Base-by-base conservation (phyloP, 352 stramenopile species). In the Phytophthora cryptogea region DNA sequence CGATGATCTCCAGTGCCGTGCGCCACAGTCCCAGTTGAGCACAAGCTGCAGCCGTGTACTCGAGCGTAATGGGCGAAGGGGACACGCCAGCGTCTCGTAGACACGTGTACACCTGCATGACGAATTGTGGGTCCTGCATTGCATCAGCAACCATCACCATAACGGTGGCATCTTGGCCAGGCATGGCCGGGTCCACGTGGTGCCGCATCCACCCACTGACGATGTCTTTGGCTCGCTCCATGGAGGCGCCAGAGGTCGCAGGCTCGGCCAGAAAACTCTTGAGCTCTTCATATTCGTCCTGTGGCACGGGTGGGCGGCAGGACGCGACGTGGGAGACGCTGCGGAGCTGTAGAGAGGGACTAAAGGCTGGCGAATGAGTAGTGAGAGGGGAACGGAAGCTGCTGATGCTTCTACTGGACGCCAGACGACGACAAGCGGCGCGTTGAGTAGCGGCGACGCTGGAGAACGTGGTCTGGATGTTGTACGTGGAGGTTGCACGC, bases 131-230 rank as follows among this genome's bases (percentile, higher is more conserved):
- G 60, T 89, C 74, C 28, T 87, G 46, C 57, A 85, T 72, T 8
- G 77, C 78, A 47, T 89, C 70, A 1, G 80, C 79, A 17, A 90
- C 75, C 83, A 92, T 92, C 57, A 82, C 76, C 77, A 92, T 86
- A 14, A 92, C 80, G 13, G 80, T 86, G 11, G 83, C 78, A 32
- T 92, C 83, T 58, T 89, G 78, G 6, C 83, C 83, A 26, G 73
- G 76, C 79, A 90, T 92, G 17, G 60, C 54, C 10, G 80, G 66
- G 56, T 89, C 80, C 37, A 90, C 68, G 57, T 89, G 75, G n/a
- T 54, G 66, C 20, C 74, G 49, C 75, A 92, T 78, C 68, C 85
- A 87, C 1, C 31, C 43, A 0, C 27, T 42, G 0, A 92, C 78
- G 36, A 88, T 78, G 33, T 72, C 64, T 48, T 66, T 70, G 8